phyloP scores from a whole-genome alignment of 176 grass and related monocot species.

The Oryza punctata region DNA sequence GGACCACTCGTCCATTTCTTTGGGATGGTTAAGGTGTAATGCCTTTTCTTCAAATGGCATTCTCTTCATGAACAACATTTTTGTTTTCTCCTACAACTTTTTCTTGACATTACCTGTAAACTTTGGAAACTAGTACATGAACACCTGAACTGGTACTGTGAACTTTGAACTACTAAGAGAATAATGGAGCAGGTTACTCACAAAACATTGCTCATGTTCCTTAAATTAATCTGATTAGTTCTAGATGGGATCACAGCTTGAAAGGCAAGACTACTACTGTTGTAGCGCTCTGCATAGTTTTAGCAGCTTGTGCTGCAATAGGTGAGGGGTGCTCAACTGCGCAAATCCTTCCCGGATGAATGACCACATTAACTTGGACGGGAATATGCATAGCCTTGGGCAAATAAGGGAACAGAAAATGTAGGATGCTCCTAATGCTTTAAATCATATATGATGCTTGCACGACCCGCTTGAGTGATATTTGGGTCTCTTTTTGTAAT shows the following conservation, averaged over 20 bases:
- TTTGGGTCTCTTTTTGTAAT: neutral
- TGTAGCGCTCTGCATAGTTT: neutral
- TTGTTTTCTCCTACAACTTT: neutral
- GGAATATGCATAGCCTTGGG: neutral
- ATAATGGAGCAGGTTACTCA: neutral
- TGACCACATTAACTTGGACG: neutral
- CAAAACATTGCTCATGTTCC: neutral
- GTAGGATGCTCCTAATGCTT: neutral
- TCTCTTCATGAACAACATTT: neutral
- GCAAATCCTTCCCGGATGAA: neutral
- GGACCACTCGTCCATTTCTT: neutral
- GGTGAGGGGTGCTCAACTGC: neutral
- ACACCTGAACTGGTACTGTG: slow-evolving; percentile 5
- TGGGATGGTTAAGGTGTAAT: neutral
- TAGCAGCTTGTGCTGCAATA: neutral
- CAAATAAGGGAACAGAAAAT: neutral
- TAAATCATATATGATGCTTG: neutral
- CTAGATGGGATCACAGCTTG: neutral
- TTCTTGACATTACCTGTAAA: neutral
- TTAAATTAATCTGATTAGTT: neutral
- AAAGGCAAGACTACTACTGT: neutral
- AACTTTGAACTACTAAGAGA: neutral
- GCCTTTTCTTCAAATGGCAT: neutral
- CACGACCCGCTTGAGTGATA: neutral
- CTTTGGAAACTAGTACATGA: neutral